phyloP scores from a whole-genome alignment of 306 rosid genomes.

The Acacia crassicarpa region DNA sequence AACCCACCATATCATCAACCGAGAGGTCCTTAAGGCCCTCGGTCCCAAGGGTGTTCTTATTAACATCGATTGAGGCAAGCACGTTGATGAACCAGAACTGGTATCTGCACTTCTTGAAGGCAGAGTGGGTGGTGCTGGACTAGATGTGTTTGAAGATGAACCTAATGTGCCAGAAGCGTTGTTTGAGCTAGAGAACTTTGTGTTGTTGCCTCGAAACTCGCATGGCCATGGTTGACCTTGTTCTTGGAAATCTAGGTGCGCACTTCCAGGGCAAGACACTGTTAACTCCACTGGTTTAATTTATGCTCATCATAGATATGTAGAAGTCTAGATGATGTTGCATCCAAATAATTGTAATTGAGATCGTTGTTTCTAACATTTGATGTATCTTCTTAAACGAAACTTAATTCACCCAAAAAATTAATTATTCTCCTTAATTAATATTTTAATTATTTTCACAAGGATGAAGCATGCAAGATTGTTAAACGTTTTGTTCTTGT shows the following conservation, averaged over 20 bases:
- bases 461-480: too few relatives aligned
- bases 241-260: slow-evolving; percentile 59
- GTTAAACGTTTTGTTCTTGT: too few relatives aligned
- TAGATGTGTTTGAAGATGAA: slow-evolving; percentile 65
- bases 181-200: slow-evolving; percentile 61
- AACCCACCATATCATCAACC: slow-evolving; percentile 51
- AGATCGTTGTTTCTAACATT: not conserved
- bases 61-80: slow-evolving; percentile 61
- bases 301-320: not conserved
- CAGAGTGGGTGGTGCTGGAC: slow-evolving; percentile 67
- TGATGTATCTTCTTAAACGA: not conserved
- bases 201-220: slow-evolving; percentile 67
- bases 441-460: too few relatives aligned
- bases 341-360: not conserved
- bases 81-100: slow-evolving; percentile 57
- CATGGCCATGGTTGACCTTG: slow-evolving; percentile 55
- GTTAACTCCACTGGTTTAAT: slow-evolving; percentile 52
- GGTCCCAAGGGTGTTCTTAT: slow-evolving; percentile 66
- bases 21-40: slow-evolving; percentile 54
- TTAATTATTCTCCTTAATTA: too few relatives aligned
- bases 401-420: not conserved
- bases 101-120: slow-evolving; percentile 65
- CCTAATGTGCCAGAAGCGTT: slow-evolving; percentile 62
- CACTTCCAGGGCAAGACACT: slow-evolving; percentile 55
- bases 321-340: not conserved